These are phyloP conservation scores for Tubosaeta brunneosetosa DNA, from an alignment of 768 basidiomycete genomes.

Conservation along the genomic window DNA sequence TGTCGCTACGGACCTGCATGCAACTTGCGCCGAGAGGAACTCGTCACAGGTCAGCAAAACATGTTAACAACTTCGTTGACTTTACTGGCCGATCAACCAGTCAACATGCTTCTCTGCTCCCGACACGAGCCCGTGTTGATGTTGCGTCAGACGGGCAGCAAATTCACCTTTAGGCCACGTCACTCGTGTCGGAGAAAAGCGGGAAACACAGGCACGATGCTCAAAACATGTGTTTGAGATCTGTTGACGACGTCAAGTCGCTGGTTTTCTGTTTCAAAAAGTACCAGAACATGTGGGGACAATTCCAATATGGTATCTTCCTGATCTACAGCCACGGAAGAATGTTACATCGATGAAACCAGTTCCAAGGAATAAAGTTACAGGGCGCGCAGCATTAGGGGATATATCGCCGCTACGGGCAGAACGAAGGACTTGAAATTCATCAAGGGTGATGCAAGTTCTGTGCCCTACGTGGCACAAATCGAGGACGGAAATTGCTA, in stretches of 20 bases:
- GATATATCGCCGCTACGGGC: constrained; percentile 1
- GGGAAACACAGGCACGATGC: not conserved
- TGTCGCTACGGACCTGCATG: too few species aligned
- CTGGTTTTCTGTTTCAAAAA: not conserved
- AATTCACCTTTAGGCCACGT: not conserved
- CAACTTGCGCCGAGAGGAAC: not conserved
- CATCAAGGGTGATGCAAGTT: not conserved
- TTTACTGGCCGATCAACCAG: not conserved
- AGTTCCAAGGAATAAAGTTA: constrained; percentile 7
- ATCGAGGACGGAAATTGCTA: not conserved
- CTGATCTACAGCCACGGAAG: constrained; percentile 4
- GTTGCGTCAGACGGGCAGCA: not conserved
- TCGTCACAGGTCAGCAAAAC: not conserved
- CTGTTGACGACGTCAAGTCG: constrained; percentile 10
- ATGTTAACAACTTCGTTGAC: not conserved
- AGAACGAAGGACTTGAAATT: not conserved
- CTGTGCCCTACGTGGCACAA: constrained; percentile 6
- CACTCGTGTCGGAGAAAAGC: not conserved
- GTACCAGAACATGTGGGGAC: not conserved
- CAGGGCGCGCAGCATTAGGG: constrained; percentile 10
- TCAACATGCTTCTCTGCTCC: not conserved
- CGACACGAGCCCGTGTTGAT: not conserved
- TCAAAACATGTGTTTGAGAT: constrained; percentile 1
- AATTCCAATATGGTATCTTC: not conserved
- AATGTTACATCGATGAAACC: not conserved